Evolutionary conservation across 176 grass and related monocot species (phyloP).

Genomic region (Secale cereale): DNA sequence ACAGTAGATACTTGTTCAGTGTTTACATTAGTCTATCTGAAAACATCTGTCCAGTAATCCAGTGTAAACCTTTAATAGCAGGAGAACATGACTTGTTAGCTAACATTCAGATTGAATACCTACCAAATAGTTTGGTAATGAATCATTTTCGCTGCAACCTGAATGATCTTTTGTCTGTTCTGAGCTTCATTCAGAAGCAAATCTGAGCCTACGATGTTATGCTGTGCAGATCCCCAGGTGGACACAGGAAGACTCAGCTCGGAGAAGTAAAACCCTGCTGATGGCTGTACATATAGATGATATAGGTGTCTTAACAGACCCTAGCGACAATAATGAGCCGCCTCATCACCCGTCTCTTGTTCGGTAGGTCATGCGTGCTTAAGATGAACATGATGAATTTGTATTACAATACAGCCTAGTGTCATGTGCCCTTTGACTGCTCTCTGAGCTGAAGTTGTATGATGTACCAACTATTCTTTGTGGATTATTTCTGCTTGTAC

Average conservation of each 20-base stretch:
- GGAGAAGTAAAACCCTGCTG: slow-evolving; percentile 6
- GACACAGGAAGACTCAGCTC: slow-evolving; percentile 1
- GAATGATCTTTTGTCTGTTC: not conserved
- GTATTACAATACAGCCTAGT: not conserved
- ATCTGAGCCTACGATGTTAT: not conserved
- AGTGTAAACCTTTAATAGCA: not conserved
- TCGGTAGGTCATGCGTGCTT: not conserved
- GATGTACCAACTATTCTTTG: not conserved
- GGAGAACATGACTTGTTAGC: not conserved
- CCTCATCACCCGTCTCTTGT: not conserved
- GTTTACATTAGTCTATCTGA: not conserved
- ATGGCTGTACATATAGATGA: slow-evolving; percentile 30
- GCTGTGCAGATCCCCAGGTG: slow-evolving; percentile 23
- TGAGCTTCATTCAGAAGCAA: not conserved
- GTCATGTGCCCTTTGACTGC: not conserved
- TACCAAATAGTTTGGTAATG: not conserved
- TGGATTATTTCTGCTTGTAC: not conserved
- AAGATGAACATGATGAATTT: not conserved
- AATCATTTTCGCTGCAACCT: not conserved
- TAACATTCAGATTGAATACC: not conserved
- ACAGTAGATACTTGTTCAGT: not conserved
- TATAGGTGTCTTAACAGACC: not conserved
- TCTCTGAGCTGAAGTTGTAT: not conserved
- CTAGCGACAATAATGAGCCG: not conserved
- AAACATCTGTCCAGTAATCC: not conserved